Evolutionary conservation across 2,329 filamentous ascomycete species (phyloP).

Genomic region (Mariannaea sp.): DNA sequence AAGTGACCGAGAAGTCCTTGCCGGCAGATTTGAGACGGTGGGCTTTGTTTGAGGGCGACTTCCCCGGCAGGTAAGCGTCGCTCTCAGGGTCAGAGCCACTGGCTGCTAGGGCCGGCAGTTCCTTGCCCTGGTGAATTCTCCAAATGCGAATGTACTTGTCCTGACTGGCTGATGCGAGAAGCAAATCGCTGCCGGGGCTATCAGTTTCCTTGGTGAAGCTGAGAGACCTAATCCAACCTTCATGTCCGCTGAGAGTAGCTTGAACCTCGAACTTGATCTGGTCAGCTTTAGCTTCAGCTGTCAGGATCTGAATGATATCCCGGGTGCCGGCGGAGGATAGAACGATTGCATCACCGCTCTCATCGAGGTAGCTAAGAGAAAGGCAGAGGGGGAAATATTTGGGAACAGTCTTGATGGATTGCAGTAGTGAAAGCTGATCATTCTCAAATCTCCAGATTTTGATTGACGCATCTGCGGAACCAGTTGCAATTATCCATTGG

Average conservation of each 20-base stretch:
- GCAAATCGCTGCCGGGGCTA: constrained; percentile 64
- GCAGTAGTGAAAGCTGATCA: constrained; percentile 58
- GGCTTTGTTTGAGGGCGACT: constrained; percentile 85
- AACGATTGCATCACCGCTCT: constrained; percentile 58
- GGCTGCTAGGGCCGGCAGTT: constrained; percentile 61
- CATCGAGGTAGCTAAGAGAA: constrained; percentile 66
- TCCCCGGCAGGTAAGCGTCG: constrained; percentile 66
- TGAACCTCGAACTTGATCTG: constrained; percentile 66
- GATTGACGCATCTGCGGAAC: constrained; percentile 77
- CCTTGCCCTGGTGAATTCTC: constrained; percentile 76
- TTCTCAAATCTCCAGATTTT: constrained; percentile 70
- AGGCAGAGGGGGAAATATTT: constrained; percentile 82
- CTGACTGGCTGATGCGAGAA: constrained; percentile 92
- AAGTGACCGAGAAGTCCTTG: constrained; percentile 78
- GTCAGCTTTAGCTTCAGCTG: constrained; percentile 52
- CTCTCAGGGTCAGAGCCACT: constrained; percentile 60
- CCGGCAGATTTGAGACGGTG: constrained; percentile 70
- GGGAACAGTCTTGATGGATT: constrained; percentile 74
- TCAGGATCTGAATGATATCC: constrained; percentile 79
- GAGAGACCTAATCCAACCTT: constrained; percentile 91
- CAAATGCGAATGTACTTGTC: constrained; percentile 97
- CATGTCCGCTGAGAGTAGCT: constrained; percentile 83
- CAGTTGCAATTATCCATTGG: constrained; percentile 69
- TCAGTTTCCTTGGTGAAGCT: constrained; percentile 71
- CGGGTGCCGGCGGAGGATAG: constrained; percentile 87